phyloP scores from a whole-genome alignment of 1,139 yeast genomes.

The Yamadazyma pseudoaaseri region DNA sequence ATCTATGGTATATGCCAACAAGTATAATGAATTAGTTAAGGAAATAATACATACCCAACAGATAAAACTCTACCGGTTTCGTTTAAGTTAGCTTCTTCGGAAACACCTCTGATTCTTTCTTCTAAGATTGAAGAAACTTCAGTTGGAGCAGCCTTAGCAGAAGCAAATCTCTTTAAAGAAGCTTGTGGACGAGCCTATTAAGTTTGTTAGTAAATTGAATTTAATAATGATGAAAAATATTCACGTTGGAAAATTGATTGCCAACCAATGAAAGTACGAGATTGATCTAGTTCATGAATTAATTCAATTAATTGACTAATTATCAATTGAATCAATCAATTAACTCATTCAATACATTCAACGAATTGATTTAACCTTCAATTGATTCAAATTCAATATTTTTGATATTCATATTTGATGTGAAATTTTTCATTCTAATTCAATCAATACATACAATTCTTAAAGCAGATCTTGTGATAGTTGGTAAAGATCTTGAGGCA shows the following conservation, averaged over 20 bases:
- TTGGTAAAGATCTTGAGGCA: slow-evolving; percentile 75
- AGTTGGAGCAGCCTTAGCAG: slow-evolving; percentile 98
- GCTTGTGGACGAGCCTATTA: slow-evolving; percentile 69
- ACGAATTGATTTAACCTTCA: too few species aligned
- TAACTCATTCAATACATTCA: too few species aligned
- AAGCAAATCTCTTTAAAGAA: slow-evolving; percentile 77
- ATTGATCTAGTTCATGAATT: neutral
- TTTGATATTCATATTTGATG: too few species aligned
- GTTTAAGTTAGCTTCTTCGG: slow-evolving; percentile 95
- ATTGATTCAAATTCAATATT: too few species aligned
- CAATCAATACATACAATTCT: slow-evolving; percentile 58
- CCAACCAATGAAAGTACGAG: neutral
- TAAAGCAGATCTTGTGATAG: slow-evolving; percentile 57
- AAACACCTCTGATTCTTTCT: slow-evolving; percentile 99
- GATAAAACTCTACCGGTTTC: slow-evolving; percentile 99
- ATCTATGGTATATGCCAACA: too few species aligned
- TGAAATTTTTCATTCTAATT: neutral
- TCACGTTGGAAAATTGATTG: neutral
- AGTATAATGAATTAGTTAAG: neutral
- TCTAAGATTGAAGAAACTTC: slow-evolving; percentile 99
- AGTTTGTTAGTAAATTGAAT: slow-evolving; percentile 14
- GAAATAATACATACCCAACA: slow-evolving; percentile 70
- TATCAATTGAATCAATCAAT: neutral
- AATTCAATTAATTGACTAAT: too few species aligned
- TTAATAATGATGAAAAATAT: neutral